A percentile compares a stretch with the other conserved stretches of the same genome.
phyloP scores from a whole-genome alignment of 1,284 basidiomycete genomes.

The Abortiporus biennis region DNA sequence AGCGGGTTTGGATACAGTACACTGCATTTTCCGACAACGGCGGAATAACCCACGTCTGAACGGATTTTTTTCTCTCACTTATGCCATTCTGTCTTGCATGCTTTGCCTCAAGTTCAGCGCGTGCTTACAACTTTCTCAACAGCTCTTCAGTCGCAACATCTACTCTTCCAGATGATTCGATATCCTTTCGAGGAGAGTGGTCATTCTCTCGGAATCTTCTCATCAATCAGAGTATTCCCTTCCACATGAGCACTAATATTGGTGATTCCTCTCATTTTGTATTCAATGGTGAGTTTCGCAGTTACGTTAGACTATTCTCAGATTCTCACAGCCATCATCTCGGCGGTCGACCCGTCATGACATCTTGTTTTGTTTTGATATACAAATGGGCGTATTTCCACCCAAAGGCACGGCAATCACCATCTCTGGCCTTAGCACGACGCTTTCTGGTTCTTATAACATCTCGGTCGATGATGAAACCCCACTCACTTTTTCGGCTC shows the following conservation, averaged over 20 bases:
- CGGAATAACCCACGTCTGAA: no score
- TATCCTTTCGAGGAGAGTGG: slow-evolving; percentile 24
- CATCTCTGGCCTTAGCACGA: slow-evolving; percentile 50
- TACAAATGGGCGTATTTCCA: no score
- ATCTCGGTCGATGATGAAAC: slow-evolving; percentile 49
- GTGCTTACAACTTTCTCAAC: slow-evolving; percentile 7
- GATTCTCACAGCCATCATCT: slow-evolving; percentile 7
- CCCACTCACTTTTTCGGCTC: slow-evolving; percentile 36
- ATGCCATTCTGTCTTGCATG: background rate
- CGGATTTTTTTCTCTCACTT: background rate
- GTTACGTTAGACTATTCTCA: slow-evolving; percentile 10
- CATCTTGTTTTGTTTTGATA: slow-evolving; percentile 9
- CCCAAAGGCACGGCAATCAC: slow-evolving; percentile 57
- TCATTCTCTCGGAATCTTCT: slow-evolving; percentile 19
- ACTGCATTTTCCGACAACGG: no score
- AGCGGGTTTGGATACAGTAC: no score
- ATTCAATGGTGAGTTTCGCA: slow-evolving; percentile 14
- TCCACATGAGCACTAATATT: slow-evolving; percentile 14
- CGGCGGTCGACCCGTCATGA: slow-evolving; percentile 7
- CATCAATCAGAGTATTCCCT: slow-evolving; percentile 13
- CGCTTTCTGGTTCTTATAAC: slow-evolving; percentile 47
- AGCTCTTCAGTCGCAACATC: slow-evolving; percentile 14
- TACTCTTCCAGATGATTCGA: slow-evolving; percentile 17
- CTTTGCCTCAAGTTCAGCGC: slow-evolving; percentile 2
- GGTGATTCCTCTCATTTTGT: slow-evolving; percentile 13